Percentiles rank a stretch among this genome's conserved stretches.
These are phyloP conservation scores for Elsinoe batatas DNA, from an alignment of 2,329 filamentous ascomycete genomes.

Conservation along the genomic window DNA sequence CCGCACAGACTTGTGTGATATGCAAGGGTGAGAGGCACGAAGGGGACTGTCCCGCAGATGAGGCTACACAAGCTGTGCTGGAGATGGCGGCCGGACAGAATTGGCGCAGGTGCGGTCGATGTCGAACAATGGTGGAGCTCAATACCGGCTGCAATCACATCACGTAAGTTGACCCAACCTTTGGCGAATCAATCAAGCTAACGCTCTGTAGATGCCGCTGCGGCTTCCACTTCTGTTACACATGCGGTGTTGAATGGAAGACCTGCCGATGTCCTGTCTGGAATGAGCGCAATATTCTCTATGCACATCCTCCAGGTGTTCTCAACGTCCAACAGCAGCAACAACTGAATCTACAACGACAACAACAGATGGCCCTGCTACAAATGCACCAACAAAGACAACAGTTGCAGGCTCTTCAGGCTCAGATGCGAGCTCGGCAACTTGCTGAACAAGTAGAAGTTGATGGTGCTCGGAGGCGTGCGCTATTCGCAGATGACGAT, in stretches of 20 bases:
- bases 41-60: conserved; percentile 14
- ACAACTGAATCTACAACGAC: neutral
- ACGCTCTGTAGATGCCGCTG: conserved; percentile 20
- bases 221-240: conserved; percentile 25
- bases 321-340: neutral
- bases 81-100: conserved; percentile 32
- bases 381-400: too few relatives aligned
- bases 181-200: neutral
- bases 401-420: too few relatives aligned
- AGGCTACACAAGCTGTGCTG: conserved; percentile 27
- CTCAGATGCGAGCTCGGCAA: too few relatives aligned
- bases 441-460: too few relatives aligned
- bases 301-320: neutral
- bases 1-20: conserved; percentile 34
- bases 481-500: too few relatives aligned
- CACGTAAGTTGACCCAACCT: conserved; percentile 33
- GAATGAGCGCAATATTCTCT: conserved; percentile 16
- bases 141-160: conserved; percentile 47
- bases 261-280: conserved; percentile 21
- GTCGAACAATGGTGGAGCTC: conserved; percentile 41
- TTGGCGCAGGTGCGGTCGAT: conserved; percentile 45
- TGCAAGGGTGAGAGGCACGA: conserved; percentile 35
- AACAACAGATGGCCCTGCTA: neutral
- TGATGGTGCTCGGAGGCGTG: too few relatives aligned
- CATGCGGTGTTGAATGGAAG: conserved; percentile 22